Evolutionary conservation across 768 basidiomycete genomes (phyloP).

Genomic region (Rhizopogon vinicolor): DNA sequence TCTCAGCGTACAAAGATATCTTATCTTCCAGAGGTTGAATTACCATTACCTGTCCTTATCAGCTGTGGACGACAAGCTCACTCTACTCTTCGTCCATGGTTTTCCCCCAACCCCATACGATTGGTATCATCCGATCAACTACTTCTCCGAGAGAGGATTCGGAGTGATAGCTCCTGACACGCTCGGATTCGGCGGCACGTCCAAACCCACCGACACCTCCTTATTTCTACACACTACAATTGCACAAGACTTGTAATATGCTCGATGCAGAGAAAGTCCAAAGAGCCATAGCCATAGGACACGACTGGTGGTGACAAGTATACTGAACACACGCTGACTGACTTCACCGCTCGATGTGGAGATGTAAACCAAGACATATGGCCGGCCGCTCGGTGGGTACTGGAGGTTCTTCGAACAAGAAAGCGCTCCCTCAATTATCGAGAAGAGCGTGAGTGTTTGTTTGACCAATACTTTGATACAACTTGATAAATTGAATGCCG

Average conservation of each 20-base stretch:
- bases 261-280: slow-evolving; percentile 30
- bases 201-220: slow-evolving; percentile 30
- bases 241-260: slow-evolving; percentile 31
- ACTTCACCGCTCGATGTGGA: slow-evolving; percentile 8
- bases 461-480: background rate
- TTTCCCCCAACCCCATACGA: slow-evolving; percentile 39
- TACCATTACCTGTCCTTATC: slow-evolving; percentile 32
- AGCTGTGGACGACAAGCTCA: slow-evolving; percentile 25
- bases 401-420: slow-evolving; percentile 33
- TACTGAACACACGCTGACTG: background rate
- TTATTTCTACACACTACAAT: slow-evolving; percentile 23
- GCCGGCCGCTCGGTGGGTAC: slow-evolving; percentile 38
- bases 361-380: slow-evolving; percentile 20
- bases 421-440: slow-evolving; percentile 26
- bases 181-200: slow-evolving; percentile 42
- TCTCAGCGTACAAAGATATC: slow-evolving; percentile 27
- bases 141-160: slow-evolving; percentile 35
- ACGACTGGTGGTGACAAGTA: slow-evolving; percentile 31
- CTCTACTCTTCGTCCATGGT: slow-evolving; percentile 40
- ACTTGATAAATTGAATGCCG: background rate
- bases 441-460: slow-evolving; percentile 26
- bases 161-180: slow-evolving; percentile 44
- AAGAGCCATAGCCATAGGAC: slow-evolving; percentile 31
- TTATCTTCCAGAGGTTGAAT: slow-evolving; percentile 26
- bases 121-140: slow-evolving; percentile 37